phyloP scores from a whole-genome alignment of 768 basidiomycete genomes.

The Lentinula edodes region DNA sequence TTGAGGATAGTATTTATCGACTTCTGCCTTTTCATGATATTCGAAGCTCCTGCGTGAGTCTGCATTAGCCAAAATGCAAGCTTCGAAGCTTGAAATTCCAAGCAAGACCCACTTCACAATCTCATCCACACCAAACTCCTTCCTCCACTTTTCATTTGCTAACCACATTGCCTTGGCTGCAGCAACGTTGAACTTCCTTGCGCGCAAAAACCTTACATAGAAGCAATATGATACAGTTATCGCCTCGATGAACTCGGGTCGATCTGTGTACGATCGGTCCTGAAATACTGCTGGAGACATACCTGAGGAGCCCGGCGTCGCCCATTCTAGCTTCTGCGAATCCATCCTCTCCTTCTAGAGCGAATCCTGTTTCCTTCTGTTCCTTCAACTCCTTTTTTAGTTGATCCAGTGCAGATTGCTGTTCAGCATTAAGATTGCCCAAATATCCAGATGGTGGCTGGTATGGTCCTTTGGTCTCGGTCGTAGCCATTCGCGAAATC shows the following conservation, averaged over 20 bases:
- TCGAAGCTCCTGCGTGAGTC: slow-evolving; percentile 62
- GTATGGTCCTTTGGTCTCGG: slow-evolving; percentile 24
- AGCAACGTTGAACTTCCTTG: slow-evolving; percentile 70
- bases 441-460: slow-evolving; percentile 65
- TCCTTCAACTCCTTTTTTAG: slow-evolving; percentile 54
- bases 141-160: slow-evolving; percentile 83
- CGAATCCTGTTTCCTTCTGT: background rate
- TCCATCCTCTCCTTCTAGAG: slow-evolving; percentile 37
- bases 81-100: background rate
- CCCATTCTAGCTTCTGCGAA: slow-evolving; percentile 65
- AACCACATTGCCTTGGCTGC: slow-evolving; percentile 84
- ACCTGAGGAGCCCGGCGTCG: slow-evolving; percentile 68
- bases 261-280: slow-evolving; percentile 74
- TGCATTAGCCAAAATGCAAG: background rate
- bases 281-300: slow-evolving; percentile 24
- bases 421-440: slow-evolving; percentile 63
- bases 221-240: background rate
- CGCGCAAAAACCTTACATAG: background rate
- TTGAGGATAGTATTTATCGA: slow-evolving; percentile 92
- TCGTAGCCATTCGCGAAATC: background rate
- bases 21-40: slow-evolving; percentile 75
- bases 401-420: slow-evolving; percentile 62
- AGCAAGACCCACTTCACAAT: slow-evolving; percentile 22
- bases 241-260: background rate
- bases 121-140: slow-evolving; percentile 77